Percentiles rank a stretch among this genome's conserved stretches.
These are phyloP conservation scores for Cyberlindnera maclurae DNA, from an alignment of 805 yeast genomes.

Conservation along the genomic window DNA sequence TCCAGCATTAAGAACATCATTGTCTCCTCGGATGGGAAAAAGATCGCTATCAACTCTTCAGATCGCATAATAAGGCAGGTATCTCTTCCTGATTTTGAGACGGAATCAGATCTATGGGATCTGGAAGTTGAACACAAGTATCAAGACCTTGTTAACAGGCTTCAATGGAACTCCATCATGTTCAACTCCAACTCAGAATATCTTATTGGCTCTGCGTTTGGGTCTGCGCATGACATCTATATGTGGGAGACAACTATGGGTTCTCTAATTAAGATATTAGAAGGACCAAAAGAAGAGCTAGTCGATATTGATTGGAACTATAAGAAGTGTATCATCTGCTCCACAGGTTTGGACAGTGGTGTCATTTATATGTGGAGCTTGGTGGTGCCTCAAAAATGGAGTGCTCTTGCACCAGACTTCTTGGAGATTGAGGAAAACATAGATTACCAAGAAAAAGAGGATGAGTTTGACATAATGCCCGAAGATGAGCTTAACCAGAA, in stretches of 20 bases:
- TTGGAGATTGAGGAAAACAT: conserved; percentile 91
- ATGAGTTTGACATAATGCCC: conserved; percentile 78
- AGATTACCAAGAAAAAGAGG: conserved; percentile 81
- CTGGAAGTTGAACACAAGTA: conserved; percentile 72
- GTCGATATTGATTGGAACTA: conserved; percentile 85
- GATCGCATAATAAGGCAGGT: conserved; percentile 69
- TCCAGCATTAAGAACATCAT: conserved; percentile 66
- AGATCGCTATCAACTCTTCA: conserved; percentile 67
- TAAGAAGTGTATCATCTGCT: conserved; percentile 62
- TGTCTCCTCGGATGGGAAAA: conserved; percentile 50
- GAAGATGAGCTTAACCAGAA: conserved; percentile 58
- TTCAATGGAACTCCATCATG: conserved; percentile 81
- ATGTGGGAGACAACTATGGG: conserved; percentile 92
- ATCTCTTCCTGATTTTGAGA: conserved; percentile 31
- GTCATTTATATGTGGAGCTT: conserved; percentile 76
- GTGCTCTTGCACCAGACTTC: conserved; percentile 93
- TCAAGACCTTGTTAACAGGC: conserved; percentile 81
- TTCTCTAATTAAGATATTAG: conserved; percentile 78
- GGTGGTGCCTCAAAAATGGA: conserved; percentile 86
- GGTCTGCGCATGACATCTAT: conserved; percentile 82
- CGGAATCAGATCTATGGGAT: conserved; percentile 29
- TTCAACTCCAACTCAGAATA: conserved; percentile 75
- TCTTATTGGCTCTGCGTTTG: conserved; percentile 82
- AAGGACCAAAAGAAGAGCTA: conserved; percentile 86
- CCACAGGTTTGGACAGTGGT: conserved; percentile 85